Evolutionary conservation across 805 yeast species (phyloP), one percentile per base, ranked within the genome.

Genomic region (Kregervanrija delftensis): DNA sequence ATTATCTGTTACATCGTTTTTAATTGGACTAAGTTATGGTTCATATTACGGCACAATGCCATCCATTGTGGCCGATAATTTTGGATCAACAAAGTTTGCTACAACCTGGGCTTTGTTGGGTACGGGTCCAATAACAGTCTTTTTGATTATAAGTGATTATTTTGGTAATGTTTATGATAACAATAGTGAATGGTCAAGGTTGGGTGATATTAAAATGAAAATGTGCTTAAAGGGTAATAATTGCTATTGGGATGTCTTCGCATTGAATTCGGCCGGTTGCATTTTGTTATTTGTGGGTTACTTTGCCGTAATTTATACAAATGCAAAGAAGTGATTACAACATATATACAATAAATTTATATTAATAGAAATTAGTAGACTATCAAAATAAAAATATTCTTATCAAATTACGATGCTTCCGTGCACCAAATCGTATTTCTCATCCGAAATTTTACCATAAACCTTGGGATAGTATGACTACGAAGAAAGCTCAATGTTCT

Each of bases 41-140:
- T 68, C 83, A 28, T 62, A 77, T 3, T 83, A 81, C 64, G 91
- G 91, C 0, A 76, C 83, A 0, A 81, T 80, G 58, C 95, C 95
- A 3, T 83, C 90, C 1, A 71, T 83, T 2, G 71, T 83, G 30
- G 89, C 89, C 0, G 95, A 85, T 50, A 66, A 70, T 11, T 83
- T 83, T 64, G 90, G 90, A 2, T 73, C 86, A 0, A 69, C 64
- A 6, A 73, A 79, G 0, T 85, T 83, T 58, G 79, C 88, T 16
- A 82, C 90, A 0, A 71, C 82, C 1, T 85, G 93, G 91, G 88
- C 91, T 0, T 63, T 84, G 35, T 63, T 79, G 12, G 81, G 89
- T 17, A 79, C 88, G 0, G 90, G 90, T 8, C 87, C 88, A 1
- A 63, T 83, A 15, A 38, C 77, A 4, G 65, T 76, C 0, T 72